Evolutionary conservation across 805 yeast genomes (phyloP).

Genomic region (Saturnispora quitensis): DNA sequence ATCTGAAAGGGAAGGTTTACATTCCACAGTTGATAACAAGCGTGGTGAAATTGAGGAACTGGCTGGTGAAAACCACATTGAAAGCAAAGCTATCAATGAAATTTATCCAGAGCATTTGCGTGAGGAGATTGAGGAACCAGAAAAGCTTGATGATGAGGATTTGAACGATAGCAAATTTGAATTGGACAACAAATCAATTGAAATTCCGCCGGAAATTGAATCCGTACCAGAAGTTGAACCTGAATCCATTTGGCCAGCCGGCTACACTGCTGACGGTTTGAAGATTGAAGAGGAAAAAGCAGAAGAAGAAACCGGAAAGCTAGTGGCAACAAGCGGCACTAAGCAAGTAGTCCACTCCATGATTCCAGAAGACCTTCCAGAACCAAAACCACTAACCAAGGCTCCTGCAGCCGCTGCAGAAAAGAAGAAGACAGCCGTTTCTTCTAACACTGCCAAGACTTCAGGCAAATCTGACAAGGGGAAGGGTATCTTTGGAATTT

Average conservation of each 20-base stretch:
- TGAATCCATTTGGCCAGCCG: constrained; percentile 17
- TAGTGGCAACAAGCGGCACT: constrained; percentile 12
- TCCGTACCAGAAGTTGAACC: constrained; percentile 18
- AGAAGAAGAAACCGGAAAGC: constrained; percentile 26
- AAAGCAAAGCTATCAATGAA: constrained; percentile 38
- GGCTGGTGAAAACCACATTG: constrained; percentile 30
- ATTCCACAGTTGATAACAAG: constrained; percentile 31
- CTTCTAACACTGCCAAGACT: constrained; percentile 8
- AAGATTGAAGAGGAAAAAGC: constrained; percentile 27
- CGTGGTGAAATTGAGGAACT: constrained; percentile 28
- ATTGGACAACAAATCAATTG: constrained; percentile 19
- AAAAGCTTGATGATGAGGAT: constrained; percentile 22
- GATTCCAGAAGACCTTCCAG: background rate
- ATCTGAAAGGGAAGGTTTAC: constrained; percentile 34
- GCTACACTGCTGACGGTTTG: constrained; percentile 15
- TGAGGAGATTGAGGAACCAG: constrained; percentile 21
- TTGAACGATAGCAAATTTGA: constrained; percentile 23
- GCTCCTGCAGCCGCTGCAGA: background rate
- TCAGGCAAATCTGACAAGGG: constrained; percentile 9
- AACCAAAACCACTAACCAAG: background rate
- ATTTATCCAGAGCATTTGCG: constrained; percentile 47
- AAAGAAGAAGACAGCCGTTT: constrained; percentile 6
- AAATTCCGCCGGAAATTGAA: constrained; percentile 23
- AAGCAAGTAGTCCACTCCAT: constrained; percentile 12
- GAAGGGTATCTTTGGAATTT: constrained; percentile 9